Conservation (phyloP, 495 filamentous ascomycete species). For the Trichocladium antarcticum region DNA sequence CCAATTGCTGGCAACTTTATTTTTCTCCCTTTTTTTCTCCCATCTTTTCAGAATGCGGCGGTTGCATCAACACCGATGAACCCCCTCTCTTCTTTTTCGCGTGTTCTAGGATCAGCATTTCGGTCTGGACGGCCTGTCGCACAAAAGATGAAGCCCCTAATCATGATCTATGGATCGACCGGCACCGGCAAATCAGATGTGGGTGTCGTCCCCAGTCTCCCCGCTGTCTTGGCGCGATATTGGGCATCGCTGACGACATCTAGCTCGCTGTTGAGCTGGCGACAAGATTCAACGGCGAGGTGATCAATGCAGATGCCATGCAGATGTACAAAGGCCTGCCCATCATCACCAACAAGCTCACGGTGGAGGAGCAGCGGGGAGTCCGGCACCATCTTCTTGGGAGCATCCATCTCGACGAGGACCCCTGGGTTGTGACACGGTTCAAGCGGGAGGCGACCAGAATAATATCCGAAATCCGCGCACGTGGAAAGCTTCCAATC, state of each 20-base stretch:
- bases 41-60: background rate
- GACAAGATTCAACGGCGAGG: slow-evolving; percentile 73
- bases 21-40: background rate
- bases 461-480: slow-evolving; percentile 66
- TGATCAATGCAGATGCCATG: slow-evolving; percentile 99
- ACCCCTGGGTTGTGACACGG: slow-evolving; percentile 66
- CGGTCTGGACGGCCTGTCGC: background rate
- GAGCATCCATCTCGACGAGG: slow-evolving; percentile 57
- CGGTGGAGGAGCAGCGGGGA: slow-evolving; percentile 58
- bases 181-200: slow-evolving; percentile 99
- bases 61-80: slow-evolving; percentile 7
- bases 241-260: slow-evolving; percentile 11
- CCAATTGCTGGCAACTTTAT: background rate
- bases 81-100: background rate
- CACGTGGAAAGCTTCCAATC: slow-evolving; percentile 69
- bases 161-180: slow-evolving; percentile 82
- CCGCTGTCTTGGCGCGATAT: background rate
- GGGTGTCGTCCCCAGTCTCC: slow-evolving; percentile 6
- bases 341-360: slow-evolving; percentile 91
- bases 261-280: slow-evolving; percentile 92
- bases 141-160: slow-evolving; percentile 45
- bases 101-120: background rate
- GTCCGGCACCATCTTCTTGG: slow-evolving; percentile 86
- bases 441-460: slow-evolving; percentile 59
- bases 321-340: slow-evolving; percentile 91